Percentiles rank a stretch among this genome's conserved stretches.
These are phyloP conservation scores for Ustulina deusta DNA, from an alignment of 2,329 filamentous ascomycete genomes.

Conservation along the genomic window DNA sequence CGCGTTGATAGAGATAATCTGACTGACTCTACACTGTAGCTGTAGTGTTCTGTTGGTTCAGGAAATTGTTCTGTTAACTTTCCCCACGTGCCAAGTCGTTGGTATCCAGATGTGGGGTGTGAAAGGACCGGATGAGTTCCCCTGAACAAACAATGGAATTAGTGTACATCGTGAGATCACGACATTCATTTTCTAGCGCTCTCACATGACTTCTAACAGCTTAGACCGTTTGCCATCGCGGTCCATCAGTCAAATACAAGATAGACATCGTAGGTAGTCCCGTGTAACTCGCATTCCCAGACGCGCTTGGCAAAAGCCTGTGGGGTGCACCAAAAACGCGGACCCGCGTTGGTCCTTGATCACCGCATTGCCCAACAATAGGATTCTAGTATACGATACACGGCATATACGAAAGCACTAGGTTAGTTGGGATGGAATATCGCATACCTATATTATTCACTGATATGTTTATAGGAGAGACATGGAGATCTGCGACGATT, in stretches of 20 bases:
- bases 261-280: not conserved
- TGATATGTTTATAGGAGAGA: not conserved
- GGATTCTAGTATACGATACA: not conserved
- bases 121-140: constrained; percentile 15
- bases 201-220: constrained; percentile 13
- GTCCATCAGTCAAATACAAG: not conserved
- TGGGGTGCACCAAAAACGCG: not conserved
- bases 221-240: not conserved
- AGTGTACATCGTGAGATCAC: not conserved
- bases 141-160: constrained; percentile 3
- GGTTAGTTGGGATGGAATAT: not conserved
- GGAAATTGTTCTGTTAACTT: not conserved
- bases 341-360: not conserved
- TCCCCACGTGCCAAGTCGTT: constrained; percentile 10
- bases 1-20: too few relatives aligned
- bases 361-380: not conserved
- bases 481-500: not conserved
- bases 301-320: not conserved
- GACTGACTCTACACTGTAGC: too few relatives aligned
- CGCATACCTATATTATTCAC: not conserved
- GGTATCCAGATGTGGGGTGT: constrained; percentile 13
- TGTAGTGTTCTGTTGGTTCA: constrained; percentile 1
- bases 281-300: not conserved
- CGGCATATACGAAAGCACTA: constrained; percentile 1
- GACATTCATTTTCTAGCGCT: not conserved